Evolutionary conservation across 345 rosid species (phyloP).

Genomic region (Eucalyptus decipiens): DNA sequence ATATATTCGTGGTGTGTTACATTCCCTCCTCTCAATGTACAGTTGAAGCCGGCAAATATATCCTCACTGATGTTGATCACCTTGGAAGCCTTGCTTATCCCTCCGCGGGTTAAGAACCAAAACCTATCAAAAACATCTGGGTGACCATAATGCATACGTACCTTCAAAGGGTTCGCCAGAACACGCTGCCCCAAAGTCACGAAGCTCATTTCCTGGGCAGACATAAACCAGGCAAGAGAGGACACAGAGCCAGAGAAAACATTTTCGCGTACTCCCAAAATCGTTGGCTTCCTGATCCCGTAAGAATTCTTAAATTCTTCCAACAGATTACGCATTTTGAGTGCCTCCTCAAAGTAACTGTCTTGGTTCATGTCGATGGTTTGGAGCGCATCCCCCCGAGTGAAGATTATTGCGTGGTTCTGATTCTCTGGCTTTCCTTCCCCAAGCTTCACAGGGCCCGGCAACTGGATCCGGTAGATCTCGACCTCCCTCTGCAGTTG

Average conservation of each 20-base stretch:
- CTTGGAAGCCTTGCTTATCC: conserved; percentile 84
- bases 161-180: conserved; percentile 80
- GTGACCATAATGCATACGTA: conserved; percentile 91
- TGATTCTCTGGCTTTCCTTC: conserved; percentile 98
- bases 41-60: conserved; percentile 89
- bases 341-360: conserved; percentile 83
- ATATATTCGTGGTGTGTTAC: conserved; percentile 90
- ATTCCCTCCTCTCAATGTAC: conserved; percentile 84
- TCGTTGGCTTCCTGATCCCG: conserved; percentile 80
- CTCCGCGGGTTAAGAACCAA: conserved; percentile 85
- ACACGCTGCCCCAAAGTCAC: conserved; percentile 93
- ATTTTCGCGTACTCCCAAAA: conserved; percentile 83
- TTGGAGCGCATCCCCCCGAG: conserved; percentile 92
- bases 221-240: conserved; percentile 93
- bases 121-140: conserved; percentile 93
- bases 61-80: conserved; percentile 89
- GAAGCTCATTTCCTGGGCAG: conserved; percentile 78
- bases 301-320: conserved; percentile 57
- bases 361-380: conserved; percentile 97
- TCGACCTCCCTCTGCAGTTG: conserved; percentile 61
- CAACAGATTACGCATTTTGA: conserved; percentile 85
- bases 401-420: conserved; percentile 91
- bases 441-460: conserved; percentile 80
- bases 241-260: conserved; percentile 87
- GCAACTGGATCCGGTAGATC: conserved; percentile 74